These are phyloP conservation scores for Penicillium sclerotigenum DNA, from an alignment of 2,329 filamentous ascomycete genomes.

Conservation along the genomic window DNA sequence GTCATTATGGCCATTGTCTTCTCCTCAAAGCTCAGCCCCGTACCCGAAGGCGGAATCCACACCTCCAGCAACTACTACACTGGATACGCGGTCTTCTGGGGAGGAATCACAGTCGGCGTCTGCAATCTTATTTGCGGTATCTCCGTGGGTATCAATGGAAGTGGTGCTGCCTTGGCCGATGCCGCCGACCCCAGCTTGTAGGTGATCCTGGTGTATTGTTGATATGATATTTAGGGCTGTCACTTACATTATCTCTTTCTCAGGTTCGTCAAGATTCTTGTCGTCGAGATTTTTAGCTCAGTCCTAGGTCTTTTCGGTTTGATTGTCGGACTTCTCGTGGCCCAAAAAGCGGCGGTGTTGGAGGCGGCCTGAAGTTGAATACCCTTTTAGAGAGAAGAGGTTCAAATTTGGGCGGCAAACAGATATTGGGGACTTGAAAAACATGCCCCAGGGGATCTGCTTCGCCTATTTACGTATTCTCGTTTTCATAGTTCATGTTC, in stretches of 20 bases:
- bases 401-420: constrained; percentile 17
- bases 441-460: constrained; percentile 20
- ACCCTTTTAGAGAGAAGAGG: constrained; percentile 9
- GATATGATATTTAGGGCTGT: background rate
- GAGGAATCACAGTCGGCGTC: constrained; percentile 85
- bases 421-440: background rate
- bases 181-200: constrained; percentile 88
- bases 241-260: constrained; percentile 8
- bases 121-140: constrained; percentile 97
- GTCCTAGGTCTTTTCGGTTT: constrained; percentile 94
- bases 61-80: constrained; percentile 84
- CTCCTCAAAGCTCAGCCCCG: constrained; percentile 74
- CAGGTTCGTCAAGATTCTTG: constrained; percentile 97
- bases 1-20: constrained; percentile 99
- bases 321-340: constrained; percentile 87
- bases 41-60: constrained; percentile 64
- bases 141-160: constrained; percentile 96
- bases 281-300: constrained; percentile 99
- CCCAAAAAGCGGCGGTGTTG: constrained; percentile 78
- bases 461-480: constrained; percentile 12
- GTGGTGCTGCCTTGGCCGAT: constrained; percentile 91
- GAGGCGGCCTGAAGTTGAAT: constrained; percentile 25
- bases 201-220: constrained; percentile 37
- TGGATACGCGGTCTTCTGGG: constrained; percentile 94
- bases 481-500: constrained; percentile 21